These are phyloP conservation scores for Acanthamoeba triangularis DNA, from an alignment of 208 protist genomes.

Conservation along the genomic window DNA sequence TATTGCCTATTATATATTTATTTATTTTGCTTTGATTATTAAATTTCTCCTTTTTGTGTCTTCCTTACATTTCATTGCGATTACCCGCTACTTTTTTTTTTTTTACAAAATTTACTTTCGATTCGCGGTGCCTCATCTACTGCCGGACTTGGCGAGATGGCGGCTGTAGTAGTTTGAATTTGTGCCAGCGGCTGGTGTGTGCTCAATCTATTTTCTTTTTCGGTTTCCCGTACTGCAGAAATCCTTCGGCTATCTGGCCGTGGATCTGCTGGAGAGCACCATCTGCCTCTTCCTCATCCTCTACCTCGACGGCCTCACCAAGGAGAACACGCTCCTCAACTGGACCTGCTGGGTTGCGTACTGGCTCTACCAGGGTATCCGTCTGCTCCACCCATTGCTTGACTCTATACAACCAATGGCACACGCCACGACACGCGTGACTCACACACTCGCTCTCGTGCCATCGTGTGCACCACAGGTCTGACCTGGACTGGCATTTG, in stretches of 20 bases:
- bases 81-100: background rate
- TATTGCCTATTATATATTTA: background rate
- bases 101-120: background rate
- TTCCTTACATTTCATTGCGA: background rate
- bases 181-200: background rate
- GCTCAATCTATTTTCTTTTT: background rate
- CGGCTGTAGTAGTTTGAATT: background rate
- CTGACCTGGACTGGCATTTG: constrained; percentile 94
- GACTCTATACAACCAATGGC: background rate
- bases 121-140: too few species aligned
- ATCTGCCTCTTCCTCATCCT: constrained; percentile 4
- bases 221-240: background rate
- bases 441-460: background rate
- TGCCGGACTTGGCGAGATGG: too few species aligned
- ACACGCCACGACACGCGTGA: background rate
- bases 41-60: background rate
- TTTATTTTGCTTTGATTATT: background rate
- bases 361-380: constrained; percentile 61
- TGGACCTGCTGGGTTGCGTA: constrained; percentile 71
- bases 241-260: constrained; percentile 22
- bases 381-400: background rate
- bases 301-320: constrained; percentile 49
- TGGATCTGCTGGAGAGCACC: constrained; percentile 21
- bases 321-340: constrained; percentile 37
- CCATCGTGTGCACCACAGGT: constrained; percentile 69